phyloP scores from a whole-genome alignment of 2,329 filamentous ascomycete species.

The Phialophora expanda region DNA sequence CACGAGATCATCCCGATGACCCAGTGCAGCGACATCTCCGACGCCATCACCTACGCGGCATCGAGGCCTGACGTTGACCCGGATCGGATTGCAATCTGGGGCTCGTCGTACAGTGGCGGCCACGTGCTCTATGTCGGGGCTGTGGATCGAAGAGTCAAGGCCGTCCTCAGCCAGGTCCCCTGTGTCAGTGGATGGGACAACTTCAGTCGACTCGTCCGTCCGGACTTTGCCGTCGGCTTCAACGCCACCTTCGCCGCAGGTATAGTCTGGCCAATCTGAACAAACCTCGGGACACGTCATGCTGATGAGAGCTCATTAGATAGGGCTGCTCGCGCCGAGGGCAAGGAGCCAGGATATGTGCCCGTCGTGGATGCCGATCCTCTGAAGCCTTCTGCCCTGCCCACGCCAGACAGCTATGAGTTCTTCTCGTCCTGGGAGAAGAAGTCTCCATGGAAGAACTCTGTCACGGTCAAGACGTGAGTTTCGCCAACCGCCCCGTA shows the following conservation, averaged over 20 bases:
- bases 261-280: slow-evolving; percentile 15
- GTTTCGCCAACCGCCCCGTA: background rate
- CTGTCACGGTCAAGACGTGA: slow-evolving; percentile 46
- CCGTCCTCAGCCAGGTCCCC: slow-evolving; percentile 48
- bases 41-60: slow-evolving; percentile 47
- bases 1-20: slow-evolving; percentile 44
- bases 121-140: slow-evolving; percentile 49
- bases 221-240: slow-evolving; percentile 42
- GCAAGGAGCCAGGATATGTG: slow-evolving; percentile 42
- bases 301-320: slow-evolving; percentile 26
- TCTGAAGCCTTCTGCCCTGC: slow-evolving; percentile 42
- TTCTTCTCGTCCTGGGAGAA: slow-evolving; percentile 46
- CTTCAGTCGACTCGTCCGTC: slow-evolving; percentile 44
- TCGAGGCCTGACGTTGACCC: slow-evolving; percentile 42
- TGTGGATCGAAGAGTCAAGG: slow-evolving; percentile 49
- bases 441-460: slow-evolving; percentile 48
- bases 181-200: slow-evolving; percentile 48
- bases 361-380: slow-evolving; percentile 45
- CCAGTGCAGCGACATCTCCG: slow-evolving; percentile 46
- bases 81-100: slow-evolving; percentile 46
- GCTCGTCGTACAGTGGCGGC: slow-evolving; percentile 49
- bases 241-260: slow-evolving; percentile 42
- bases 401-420: slow-evolving; percentile 45
- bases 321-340: slow-evolving; percentile 42
- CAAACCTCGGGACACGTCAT: background rate